Percentiles rank a stretch among this genome's conserved stretches.
Evolutionary conservation across 768 basidiomycete species (phyloP).

Genomic region (Xerocomellus dryophilus): DNA sequence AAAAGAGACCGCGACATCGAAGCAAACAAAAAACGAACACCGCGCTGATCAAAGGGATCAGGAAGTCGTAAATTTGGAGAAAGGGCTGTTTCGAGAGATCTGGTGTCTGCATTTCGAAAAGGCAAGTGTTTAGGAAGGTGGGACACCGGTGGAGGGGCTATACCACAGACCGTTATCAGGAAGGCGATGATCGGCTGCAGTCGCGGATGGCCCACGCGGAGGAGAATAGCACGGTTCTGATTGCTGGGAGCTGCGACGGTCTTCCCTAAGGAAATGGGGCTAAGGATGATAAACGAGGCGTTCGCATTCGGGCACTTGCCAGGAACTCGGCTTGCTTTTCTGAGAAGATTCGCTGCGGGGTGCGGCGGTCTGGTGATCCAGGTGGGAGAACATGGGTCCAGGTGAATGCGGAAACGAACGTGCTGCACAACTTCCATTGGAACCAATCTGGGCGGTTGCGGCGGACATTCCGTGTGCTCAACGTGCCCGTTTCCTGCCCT

Average conservation of each 20-base stretch:
- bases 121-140: constrained; percentile 28
- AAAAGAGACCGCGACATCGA: constrained; percentile 36
- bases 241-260: constrained; percentile 23
- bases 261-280: constrained; percentile 27
- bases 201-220: constrained; percentile 23
- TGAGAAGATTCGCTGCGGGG: constrained; percentile 27
- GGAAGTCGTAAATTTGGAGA: constrained; percentile 33
- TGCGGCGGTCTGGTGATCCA: constrained; percentile 31
- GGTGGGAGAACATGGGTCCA: constrained; percentile 27
- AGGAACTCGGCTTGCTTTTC: constrained; percentile 25
- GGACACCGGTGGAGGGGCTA: constrained; percentile 21
- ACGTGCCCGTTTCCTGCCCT: constrained; percentile 5
- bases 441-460: constrained; percentile 3
- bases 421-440: constrained; percentile 6
- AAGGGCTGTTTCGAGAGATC: constrained; percentile 34
- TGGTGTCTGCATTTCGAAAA: constrained; percentile 30
- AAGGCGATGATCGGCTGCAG: constrained; percentile 33
- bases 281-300: constrained; percentile 16
- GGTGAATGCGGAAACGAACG: constrained; percentile 23
- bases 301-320: constrained; percentile 26
- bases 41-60: constrained; percentile 35
- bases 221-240: constrained; percentile 20
- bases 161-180: constrained; percentile 31
- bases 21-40: constrained; percentile 36
- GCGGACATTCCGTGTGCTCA: constrained; percentile 15